These are phyloP conservation scores for Warburgia ugandensis DNA, from an alignment of 164 flowering plant genomes.

Conservation along the genomic window DNA sequence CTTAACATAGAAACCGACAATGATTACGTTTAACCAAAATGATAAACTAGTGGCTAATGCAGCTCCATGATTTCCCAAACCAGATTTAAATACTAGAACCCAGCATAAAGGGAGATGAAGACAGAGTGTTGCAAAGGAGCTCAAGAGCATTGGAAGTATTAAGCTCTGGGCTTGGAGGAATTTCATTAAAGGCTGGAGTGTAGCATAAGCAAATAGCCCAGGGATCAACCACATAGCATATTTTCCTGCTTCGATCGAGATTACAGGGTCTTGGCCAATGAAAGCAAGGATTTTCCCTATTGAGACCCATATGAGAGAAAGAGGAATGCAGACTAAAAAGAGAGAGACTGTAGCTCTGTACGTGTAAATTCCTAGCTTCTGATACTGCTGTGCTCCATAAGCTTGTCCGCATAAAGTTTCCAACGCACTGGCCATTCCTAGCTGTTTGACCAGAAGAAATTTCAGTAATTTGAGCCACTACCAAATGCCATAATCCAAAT, in stretches of 20 bases:
- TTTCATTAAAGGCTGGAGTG: slow-evolving; percentile 33
- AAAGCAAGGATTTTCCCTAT: slow-evolving; percentile 37
- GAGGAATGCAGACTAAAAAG: slow-evolving; percentile 30
- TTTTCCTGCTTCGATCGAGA: slow-evolving; percentile 44
- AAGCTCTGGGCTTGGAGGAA: slow-evolving; percentile 46
- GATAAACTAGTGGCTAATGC: slow-evolving; percentile 37
- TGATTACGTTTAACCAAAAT: slow-evolving; percentile 40
- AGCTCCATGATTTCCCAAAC: slow-evolving; percentile 36
- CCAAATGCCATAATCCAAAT: no score
- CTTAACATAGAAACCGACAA: slow-evolving; percentile 28
- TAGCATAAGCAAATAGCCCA: slow-evolving; percentile 40
- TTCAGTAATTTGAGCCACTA: no score
- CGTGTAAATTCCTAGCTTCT: slow-evolving; percentile 33
- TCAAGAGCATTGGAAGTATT: slow-evolving; percentile 33
- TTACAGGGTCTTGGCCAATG: slow-evolving; percentile 48
- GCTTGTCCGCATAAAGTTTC: slow-evolving; percentile 65
- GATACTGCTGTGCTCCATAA: slow-evolving; percentile 52
- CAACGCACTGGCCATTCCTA: slow-evolving; percentile 50
- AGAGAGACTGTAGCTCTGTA: slow-evolving; percentile 37
- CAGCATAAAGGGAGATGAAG: slow-evolving; percentile 46
- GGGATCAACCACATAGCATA: slow-evolving; percentile 39
- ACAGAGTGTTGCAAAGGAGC: slow-evolving; percentile 25
- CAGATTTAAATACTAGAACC: slow-evolving; percentile 41
- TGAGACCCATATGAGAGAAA: slow-evolving; percentile 38
- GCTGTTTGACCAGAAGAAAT: no score